Evolutionary conservation across 2,329 filamentous ascomycete species (phyloP), one percentile per base, ranked within the genome.

Genomic region (Talaromyces piceae): DNA sequence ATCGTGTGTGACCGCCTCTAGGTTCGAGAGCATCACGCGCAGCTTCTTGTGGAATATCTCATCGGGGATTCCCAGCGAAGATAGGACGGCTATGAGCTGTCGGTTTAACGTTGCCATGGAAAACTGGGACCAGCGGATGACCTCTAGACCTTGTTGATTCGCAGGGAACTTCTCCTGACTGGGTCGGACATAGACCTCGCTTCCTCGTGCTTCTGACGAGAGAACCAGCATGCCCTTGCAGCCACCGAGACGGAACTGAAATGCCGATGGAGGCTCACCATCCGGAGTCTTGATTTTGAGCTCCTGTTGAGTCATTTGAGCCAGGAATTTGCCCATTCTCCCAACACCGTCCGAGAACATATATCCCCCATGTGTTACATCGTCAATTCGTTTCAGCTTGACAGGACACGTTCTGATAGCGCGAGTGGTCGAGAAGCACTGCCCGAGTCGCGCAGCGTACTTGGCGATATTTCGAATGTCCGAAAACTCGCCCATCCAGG

Each of bases 381-480:
- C 93, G 0, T 76, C 67, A 27, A 91, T 80, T 4, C 74, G 73
- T 11, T 79, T 73, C 23, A 80, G 66, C 1, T 76, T 73, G 5
- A 85, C 79, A 0, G 76, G 77, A 20, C 83, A 80, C 13, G 82
- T 78, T 25, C 75, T 77, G 39, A 95, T 83, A 9, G 86, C 83
- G 54, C 87, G 76, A 0, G 93, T 98, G 0, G 91, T 96, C 0
- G 93, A 96, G 64, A 98, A 96, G 64, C 91, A 96, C 68, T 97
- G 93, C 0, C 93, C 93, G 16, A 97, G 74, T 25, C 93, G 81
- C 25, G 93, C 89, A 45, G 89, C 87, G 64, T 91, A 88, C 62
- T 95, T 96, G 26, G 91, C 91, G n/a, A 95, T 80, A 23, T 86
- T 80, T 50, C 78, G 81, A 66, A 96, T 96, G 56, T 89, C 80